Evolutionary conservation across 2,329 filamentous ascomycete species (phyloP), one percentile per base, ranked within the genome.

Genomic region (Trichoderma hamatum): DNA sequence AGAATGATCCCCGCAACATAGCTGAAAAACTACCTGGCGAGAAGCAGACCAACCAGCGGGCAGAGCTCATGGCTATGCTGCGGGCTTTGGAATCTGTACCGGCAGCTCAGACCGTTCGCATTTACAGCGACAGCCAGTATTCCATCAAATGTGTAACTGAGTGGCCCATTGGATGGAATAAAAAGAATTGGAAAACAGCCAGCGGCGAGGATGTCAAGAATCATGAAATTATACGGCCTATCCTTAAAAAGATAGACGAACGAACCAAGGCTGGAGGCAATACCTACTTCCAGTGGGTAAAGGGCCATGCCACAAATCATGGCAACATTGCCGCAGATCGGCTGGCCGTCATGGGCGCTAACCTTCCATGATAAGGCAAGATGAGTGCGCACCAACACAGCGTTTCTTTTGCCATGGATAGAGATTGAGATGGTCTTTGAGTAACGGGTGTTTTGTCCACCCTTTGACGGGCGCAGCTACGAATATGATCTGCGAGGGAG

Each of bases 21-120:
- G 92, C 92, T 14, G 94, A 96, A 79, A 88, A 89, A 4, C 86
- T 97, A 2, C 80, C 84, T 63, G 93, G 93, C 62, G 83, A 85
- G 19, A 84, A 85, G 11, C 96, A 98, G 80, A 98, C 96, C 0
- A 99, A 99, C 78, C 93, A 98, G 79, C 92, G 96, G 3, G 96
- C 95, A n/a, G 96, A 99, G 81, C 84, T 99, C 69, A 94, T 92
- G 28, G 96, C 94, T 9, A 91, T 98, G 71, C 84, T 92, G 34
- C 91, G 94, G 69, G 94, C 94, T 0, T 84, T 98, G 26, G 89
- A 97, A 75, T 87, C 90, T 56, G 89, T 90, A 2, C 90, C 92
- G 0, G 80, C 86, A 19, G 84, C 90, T 69, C 86, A 91, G 69
- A 84, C 89, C 70, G 86, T 96, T 14, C 86, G 89, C 68, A 96